Evolutionary conservation across 2,329 filamentous ascomycete species (phyloP), one percentile per base, ranked within the genome.

Genomic region (Penicillium sp.): DNA sequence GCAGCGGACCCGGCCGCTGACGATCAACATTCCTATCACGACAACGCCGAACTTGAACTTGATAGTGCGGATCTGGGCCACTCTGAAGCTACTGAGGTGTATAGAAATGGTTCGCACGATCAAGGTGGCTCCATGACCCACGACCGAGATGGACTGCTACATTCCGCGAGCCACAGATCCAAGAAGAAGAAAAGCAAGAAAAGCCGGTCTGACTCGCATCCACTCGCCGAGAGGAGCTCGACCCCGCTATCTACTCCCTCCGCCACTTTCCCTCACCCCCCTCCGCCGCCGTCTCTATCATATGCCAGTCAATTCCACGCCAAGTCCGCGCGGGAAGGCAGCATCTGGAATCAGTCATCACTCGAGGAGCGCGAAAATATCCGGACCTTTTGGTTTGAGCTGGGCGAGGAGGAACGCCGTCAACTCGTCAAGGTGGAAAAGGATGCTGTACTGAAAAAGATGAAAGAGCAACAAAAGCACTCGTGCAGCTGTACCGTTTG

Each of bases 401-500:
- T 98, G 29, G 87, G 86, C 51, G 92, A 98, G 64, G 86, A 94
- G 25, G 89, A 96, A 62, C 85, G 92, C 54, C 92, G 94, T 62
- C 92, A 86, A 11, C 72, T 98, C 31, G 88, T 98, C 59, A 95
- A 95, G 67, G 90, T 98, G 18, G 92, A 98, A 67, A 98, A 98
- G 69, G 90, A 98, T 66, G 90, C 92, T 6, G 92, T 98, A 0
- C 70, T 98, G 39, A 88, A 86, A 60, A 98, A 98, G 73, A 98
- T 98, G 92, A 98, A 98, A 73, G 92, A 98, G 66, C 92, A 98
- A 66, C 92, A 98, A 65, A 96, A 96, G 67, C 89, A 96, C 64
- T 96, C 90, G 2, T 98, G 92, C 72, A 95, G 89, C 63, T 98
- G 92, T 66, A 93, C 88, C 3, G 90, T 98, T 27, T 98, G 92